phyloP scores from a whole-genome alignment of 2,329 filamentous ascomycete genomes.

The Thelonectria olida region DNA sequence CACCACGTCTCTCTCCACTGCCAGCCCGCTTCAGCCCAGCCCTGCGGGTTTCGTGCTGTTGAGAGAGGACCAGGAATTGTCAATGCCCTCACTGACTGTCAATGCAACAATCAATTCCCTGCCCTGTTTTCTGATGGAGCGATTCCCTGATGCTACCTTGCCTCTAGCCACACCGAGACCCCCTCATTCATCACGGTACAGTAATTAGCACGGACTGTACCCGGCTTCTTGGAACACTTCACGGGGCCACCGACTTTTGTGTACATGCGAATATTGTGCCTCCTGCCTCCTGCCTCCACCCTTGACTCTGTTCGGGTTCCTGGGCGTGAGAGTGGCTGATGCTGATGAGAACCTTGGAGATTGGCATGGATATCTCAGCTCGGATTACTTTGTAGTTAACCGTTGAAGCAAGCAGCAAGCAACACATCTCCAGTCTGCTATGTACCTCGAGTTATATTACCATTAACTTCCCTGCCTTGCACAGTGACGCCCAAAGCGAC shows the following conservation, averaged over 20 bases:
- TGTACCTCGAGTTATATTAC: too few relatives aligned
- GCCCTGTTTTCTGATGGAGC: slow-evolving; percentile 8
- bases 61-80: not conserved
- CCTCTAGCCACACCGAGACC: slow-evolving; percentile 2
- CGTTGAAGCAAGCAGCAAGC: not conserved
- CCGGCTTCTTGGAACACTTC: slow-evolving; percentile 32
- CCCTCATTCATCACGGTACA: not conserved
- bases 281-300: not conserved
- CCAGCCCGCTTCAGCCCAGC: not conserved
- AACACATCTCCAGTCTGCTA: too few relatives aligned
- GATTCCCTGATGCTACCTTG: not conserved
- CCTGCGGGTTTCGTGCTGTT: not conserved
- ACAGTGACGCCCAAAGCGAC: slow-evolving; percentile 29
- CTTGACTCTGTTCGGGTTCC: not conserved
- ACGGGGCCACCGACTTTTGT: slow-evolving; percentile 9
- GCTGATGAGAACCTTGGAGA: slow-evolving; percentile 1
- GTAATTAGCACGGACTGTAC: slow-evolving; percentile 10
- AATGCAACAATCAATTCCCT: not conserved
- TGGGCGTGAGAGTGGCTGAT: slow-evolving; percentile 1
- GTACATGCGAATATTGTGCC: slow-evolving; percentile 6
- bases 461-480: too few relatives aligned
- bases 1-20: not conserved
- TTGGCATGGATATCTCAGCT: not conserved
- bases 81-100: slow-evolving; percentile 1
- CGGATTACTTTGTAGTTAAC: not conserved